Conservation (phyloP, 2,329 filamentous ascomycete species). For the Huntiella savannae region DNA sequence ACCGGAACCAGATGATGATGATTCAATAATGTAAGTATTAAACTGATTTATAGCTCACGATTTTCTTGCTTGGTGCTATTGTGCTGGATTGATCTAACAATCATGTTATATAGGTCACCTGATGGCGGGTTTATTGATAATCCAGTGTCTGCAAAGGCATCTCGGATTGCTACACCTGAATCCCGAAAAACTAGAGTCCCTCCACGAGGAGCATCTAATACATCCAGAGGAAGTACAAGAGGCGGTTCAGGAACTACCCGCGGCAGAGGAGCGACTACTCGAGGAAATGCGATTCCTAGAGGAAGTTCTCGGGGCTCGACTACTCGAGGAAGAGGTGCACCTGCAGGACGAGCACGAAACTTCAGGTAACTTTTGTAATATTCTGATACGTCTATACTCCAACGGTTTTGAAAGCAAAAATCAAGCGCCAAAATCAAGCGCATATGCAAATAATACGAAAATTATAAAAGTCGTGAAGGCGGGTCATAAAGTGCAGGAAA, state of each 20-base stretch:
- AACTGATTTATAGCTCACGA: not conserved
- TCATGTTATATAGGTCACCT: slow-evolving; percentile 44
- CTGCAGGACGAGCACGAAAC: slow-evolving; percentile 26
- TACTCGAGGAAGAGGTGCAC: slow-evolving; percentile 13
- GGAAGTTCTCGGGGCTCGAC: slow-evolving; percentile 12
- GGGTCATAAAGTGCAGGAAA: no score
- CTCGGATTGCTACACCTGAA: slow-evolving; percentile 26
- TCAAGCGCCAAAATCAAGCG: no score
- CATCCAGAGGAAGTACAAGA: slow-evolving; percentile 3
- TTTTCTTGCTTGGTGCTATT: no score
- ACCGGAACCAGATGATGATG: slow-evolving; percentile 39
- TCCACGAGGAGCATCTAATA: slow-evolving; percentile 22
- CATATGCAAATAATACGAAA: no score
- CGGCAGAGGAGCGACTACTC: not conserved
- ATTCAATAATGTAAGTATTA: slow-evolving; percentile 58
- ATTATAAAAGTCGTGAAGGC: no score
- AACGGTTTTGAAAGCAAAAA: not conserved
- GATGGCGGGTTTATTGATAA: slow-evolving; percentile 85
- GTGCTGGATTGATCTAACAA: not conserved
- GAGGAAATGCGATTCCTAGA: slow-evolving; percentile 14
- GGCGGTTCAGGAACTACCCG: slow-evolving; percentile 13
- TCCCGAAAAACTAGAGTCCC: slow-evolving; percentile 15
- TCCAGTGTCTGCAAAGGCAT: slow-evolving; percentile 37
- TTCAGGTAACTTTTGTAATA: slow-evolving; percentile 13
- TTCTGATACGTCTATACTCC: not conserved